Evolutionary conservation across 228 moss, liverwort and hornwort species (phyloP).

Genomic region (Sphagnum fallax): DNA sequence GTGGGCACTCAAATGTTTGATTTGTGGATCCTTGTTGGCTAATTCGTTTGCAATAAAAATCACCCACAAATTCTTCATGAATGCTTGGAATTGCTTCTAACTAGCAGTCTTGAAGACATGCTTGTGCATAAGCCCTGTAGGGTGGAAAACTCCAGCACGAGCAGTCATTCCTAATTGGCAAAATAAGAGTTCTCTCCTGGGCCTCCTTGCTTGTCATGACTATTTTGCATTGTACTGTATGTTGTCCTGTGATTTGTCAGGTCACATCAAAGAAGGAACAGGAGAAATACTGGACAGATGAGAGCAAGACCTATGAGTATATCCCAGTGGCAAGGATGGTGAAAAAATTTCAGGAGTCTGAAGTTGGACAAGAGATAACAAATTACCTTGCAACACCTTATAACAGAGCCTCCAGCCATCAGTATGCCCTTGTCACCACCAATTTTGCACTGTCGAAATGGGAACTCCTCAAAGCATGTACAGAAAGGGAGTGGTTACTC

Average conservation of each 20-base stretch:
- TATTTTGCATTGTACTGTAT: too few relatives aligned
- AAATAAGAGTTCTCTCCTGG: too few relatives aligned
- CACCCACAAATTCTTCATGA: too few relatives aligned
- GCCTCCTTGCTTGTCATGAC: too few relatives aligned
- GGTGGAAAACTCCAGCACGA: too few relatives aligned
- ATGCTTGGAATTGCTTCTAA: too few relatives aligned
- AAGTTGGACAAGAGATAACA: slow-evolving; percentile 51
- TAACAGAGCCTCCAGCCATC: slow-evolving; percentile 46
- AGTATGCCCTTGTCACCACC: slow-evolving; percentile 48
- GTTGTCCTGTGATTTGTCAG: slow-evolving; percentile 15
- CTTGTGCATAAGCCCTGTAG: too few relatives aligned
- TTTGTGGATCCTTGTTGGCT: too few relatives aligned
- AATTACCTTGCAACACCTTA: slow-evolving; percentile 45
- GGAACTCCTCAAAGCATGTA: slow-evolving; percentile 72
- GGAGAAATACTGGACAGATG: slow-evolving; percentile 75
- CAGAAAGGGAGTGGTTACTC: slow-evolving; percentile 65
- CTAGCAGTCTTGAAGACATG: too few relatives aligned
- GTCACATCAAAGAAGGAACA: slow-evolving; percentile 94
- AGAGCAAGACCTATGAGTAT: slow-evolving; percentile 54
- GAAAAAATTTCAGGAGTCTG: slow-evolving; percentile 41
- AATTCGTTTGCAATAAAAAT: too few relatives aligned
- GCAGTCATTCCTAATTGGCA: too few relatives aligned
- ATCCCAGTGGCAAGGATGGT: slow-evolving; percentile 62
- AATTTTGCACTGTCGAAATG: slow-evolving; percentile 47
- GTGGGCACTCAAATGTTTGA: too few relatives aligned